Evolutionary conservation across 768 basidiomycete species (phyloP).

Genomic region (Kwoniella mangroviensis): DNA sequence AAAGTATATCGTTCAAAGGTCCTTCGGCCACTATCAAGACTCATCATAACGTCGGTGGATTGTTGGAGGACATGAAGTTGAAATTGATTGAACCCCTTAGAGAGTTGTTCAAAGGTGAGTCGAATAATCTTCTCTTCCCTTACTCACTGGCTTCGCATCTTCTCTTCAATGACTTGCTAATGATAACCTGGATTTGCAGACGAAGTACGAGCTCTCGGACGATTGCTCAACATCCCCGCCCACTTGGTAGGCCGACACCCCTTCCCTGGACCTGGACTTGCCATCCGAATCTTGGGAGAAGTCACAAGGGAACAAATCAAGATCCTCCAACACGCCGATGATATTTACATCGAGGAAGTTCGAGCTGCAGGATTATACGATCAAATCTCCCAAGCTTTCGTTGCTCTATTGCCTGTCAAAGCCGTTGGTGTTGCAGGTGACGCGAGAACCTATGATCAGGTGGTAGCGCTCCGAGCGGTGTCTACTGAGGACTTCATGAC

Average conservation of each 20-base stretch:
- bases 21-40: slow-evolving; percentile 99
- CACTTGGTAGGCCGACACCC: slow-evolving; percentile 95
- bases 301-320: slow-evolving; percentile 91
- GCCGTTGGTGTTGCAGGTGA: slow-evolving; percentile 99
- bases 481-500: slow-evolving; percentile 99
- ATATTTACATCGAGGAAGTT: slow-evolving; percentile 97
- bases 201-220: slow-evolving; percentile 91
- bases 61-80: slow-evolving; percentile 96
- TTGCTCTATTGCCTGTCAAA: slow-evolving; percentile 90
- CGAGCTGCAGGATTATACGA: slow-evolving; percentile 89
- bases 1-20: slow-evolving; percentile 98
- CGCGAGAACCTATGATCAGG: slow-evolving; percentile 94
- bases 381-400: slow-evolving; percentile 94
- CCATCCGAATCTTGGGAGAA: slow-evolving; percentile 95
- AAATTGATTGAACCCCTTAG: slow-evolving; percentile 97
- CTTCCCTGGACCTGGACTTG: slow-evolving; percentile 97
- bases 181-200: slow-evolving; percentile 62
- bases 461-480: slow-evolving; percentile 92
- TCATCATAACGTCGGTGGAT: slow-evolving; percentile 96
- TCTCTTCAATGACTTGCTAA: not conserved
- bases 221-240: slow-evolving; percentile 85
- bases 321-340: slow-evolving; percentile 82
- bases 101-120: slow-evolving; percentile 94
- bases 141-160: no score
- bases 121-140: not conserved